These are phyloP conservation scores for Talaromyces sp. DNA, from an alignment of 2,329 filamentous ascomycete genomes.

Conservation along the genomic window DNA sequence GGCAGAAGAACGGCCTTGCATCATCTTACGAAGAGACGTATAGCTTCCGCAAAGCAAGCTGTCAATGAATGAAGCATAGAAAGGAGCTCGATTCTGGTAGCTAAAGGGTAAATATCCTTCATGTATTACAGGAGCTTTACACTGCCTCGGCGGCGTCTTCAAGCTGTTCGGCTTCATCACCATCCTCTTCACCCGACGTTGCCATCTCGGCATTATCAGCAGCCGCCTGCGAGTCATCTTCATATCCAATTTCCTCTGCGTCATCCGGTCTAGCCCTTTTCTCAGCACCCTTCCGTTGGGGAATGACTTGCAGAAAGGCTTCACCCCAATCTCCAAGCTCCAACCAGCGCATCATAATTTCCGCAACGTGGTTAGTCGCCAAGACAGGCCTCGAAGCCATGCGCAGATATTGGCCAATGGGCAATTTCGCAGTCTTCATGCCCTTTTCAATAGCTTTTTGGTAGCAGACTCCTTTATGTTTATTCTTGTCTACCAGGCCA, in stretches of 20 bases:
- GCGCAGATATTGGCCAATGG: slow-evolving; percentile 91
- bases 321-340: slow-evolving; percentile 87
- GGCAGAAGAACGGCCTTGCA: too few relatives aligned
- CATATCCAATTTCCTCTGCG: background rate
- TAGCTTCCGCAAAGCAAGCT: background rate
- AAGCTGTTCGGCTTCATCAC: background rate
- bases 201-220: background rate
- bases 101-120: background rate
- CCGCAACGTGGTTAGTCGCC: slow-evolving; percentile 91
- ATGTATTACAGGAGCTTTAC: background rate
- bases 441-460: slow-evolving; percentile 69
- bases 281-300: slow-evolving; percentile 77
- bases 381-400: slow-evolving; percentile 84
- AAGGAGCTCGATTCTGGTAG: background rate
- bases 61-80: background rate
- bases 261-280: slow-evolving; percentile 34
- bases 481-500: slow-evolving; percentile 91
- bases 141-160: background rate
- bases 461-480: slow-evolving; percentile 93
- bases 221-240: slow-evolving; percentile 1
- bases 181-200: background rate
- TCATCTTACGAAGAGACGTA: too few relatives aligned
- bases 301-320: slow-evolving; percentile 84
- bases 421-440: slow-evolving; percentile 82
- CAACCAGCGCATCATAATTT: slow-evolving; percentile 94